Base-by-base conservation (phyloP, 2,329 filamentous ascomycete species). In the Laburnicola sp. region DNA sequence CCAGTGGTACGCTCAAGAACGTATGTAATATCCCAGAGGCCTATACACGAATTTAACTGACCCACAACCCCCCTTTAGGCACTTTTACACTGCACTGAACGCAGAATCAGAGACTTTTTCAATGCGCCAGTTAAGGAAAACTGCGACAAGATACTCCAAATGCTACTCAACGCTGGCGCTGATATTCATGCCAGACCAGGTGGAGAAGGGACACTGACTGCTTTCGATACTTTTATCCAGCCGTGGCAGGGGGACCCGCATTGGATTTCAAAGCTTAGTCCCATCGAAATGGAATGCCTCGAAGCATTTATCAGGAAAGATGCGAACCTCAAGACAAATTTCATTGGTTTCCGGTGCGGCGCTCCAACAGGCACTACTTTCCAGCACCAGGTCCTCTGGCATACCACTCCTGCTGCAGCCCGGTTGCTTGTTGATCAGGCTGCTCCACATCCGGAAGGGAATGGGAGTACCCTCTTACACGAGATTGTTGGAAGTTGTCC, bases 321-420 rank as follows among this genome's bases (percentile, higher is more conserved):
- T 3, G 63, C 62, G 5, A 46, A 64, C 49, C 49, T 69, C 1
- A 54, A 62, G 9, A 46, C 51, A 0, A 26, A 42, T 0, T 70
- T 71, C 32, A 47, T 45, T 5, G 57, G 62, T 4, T 63, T 58
- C 30, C 57, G 63, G 22, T 72, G 69, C 37, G 48, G 50, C 4
- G 52, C 64, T 2, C 22, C 39, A 1, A 44, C 52, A 2, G 51
- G 57, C 22, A 47, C 57, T 2, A 68, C 60, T 0, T 70, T 71
- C 31, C 50, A 61, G 36, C 69, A 72, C 35, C 69, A 72, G 38
- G 46, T 60, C 0, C 44, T 72, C 5, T 72, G 68, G 68, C 69
- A 72, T 51, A 62, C 66, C 0, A 63, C 66, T 6, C 65, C 67
- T 6, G 45, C 32, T 10, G 27, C 63, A 16, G 62, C 65, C 2